Conservation (phyloP, 108 stramenopile genomes). For the Skeletonema potamos region DNA sequence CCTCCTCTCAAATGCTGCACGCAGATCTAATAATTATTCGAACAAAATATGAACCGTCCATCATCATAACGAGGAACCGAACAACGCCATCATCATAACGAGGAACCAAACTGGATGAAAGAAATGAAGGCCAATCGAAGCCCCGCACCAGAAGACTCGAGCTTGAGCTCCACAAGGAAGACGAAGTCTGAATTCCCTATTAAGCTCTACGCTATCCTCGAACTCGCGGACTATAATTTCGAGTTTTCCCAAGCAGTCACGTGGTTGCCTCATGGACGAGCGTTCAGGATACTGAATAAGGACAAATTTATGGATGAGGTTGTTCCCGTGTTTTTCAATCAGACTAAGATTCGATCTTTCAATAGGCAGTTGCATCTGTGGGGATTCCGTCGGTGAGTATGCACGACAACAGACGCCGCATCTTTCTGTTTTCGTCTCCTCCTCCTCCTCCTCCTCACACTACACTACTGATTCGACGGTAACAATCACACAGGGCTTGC, state of each 20-base stretch:
- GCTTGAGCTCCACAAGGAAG: neutral
- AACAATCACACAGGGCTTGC: neutral
- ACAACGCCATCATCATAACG: too few relatives aligned
- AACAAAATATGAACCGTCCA: too few relatives aligned
- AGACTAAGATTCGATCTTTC: slow-evolving; percentile 44
- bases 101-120: too few relatives aligned
- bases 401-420: neutral
- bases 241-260: neutral
- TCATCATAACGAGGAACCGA: too few relatives aligned
- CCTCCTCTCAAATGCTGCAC: too few relatives aligned
- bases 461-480: neutral
- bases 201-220: slow-evolving; percentile 3
- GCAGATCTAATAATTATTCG: too few relatives aligned
- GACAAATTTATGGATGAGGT: slow-evolving; percentile 55
- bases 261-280: slow-evolving; percentile 64
- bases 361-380: slow-evolving; percentile 6
- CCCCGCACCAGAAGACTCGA: neutral
- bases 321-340: slow-evolving; percentile 53
- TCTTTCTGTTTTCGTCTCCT: too few relatives aligned
- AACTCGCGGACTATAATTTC: neutral
- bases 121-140: neutral
- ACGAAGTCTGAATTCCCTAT: neutral
- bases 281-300: slow-evolving; percentile 49
- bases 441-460: neutral
- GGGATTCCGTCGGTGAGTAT: slow-evolving; percentile 12